Base-by-base conservation (phyloP, 768 basidiomycete genomes). In the Suillus discolor region DNA sequence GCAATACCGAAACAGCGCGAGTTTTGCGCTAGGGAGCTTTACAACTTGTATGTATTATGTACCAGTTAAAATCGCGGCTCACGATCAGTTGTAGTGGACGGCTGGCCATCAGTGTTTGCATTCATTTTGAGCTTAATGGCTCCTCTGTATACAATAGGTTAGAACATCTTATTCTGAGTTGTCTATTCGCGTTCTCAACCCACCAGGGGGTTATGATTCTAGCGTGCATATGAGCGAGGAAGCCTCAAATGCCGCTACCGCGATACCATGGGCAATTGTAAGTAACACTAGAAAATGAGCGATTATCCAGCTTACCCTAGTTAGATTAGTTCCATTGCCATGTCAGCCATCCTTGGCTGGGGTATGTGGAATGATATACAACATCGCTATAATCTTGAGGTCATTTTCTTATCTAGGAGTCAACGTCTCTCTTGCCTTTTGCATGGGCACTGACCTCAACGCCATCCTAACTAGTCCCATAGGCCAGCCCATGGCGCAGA, bases 201-300 rank as follows among this genome's bases (percentile, higher is more conserved):
- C 83, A 82, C 57, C 38, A 74, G 72, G 70, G 41, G 68, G 64
- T 18, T 81, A 79, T 68, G 88, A 90, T 71, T 83, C 83, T 0
- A 81, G 79, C 57, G 85, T 90, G 0, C 89, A 90, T 68, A 89
- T 91, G 65, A 88, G 86, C 62, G 89, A 90, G 71, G 89, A 90
- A 72, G 88, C 87, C 1, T 81, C 83, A 0, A 93, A 93, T 69
- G 90, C 90, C 0, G 83, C 85, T 20, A 79, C 78, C 0, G 89
- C 88, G 28, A 87, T 54, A 4, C 90, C 90, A 0, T 89, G 84
- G 82, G 89, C 88, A 13, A 90, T 91, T 51, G 82, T 85, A 28
- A 75, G 76, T 41, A 9, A 18, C 11, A 15, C 44, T 11, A n/a
- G n/a, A 28, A 23, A 61, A 11, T 15, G 16, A 39, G 1, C 1